phyloP scores from a whole-genome alignment of 371 early-diverging fungal genomes.

The Blastocladiella emersonii region DNA sequence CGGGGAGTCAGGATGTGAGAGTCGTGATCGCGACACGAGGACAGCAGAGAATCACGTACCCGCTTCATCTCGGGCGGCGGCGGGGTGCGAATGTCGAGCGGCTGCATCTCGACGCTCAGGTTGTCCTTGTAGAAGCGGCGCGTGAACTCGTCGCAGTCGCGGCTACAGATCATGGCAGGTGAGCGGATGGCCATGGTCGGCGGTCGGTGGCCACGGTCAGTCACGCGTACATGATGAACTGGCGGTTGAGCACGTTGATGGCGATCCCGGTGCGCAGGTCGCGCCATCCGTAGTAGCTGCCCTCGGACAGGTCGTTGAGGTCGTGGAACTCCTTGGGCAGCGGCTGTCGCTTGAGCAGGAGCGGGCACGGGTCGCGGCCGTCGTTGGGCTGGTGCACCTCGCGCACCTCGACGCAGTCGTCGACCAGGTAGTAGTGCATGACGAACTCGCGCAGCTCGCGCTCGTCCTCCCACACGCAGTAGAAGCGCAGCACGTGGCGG shows the following conservation, averaged over 20 bases:
- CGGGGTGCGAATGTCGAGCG: slow-evolving; percentile 9
- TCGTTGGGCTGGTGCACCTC: slow-evolving; percentile 38
- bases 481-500: slow-evolving; percentile 39
- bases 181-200: no score
- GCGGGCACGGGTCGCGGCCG: slow-evolving; percentile 34
- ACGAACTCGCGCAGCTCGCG: slow-evolving; percentile 37
- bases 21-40: no score
- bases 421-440: slow-evolving; percentile 36
- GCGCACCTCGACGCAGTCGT: slow-evolving; percentile 34
- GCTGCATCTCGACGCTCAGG: slow-evolving; percentile 10
- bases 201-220: no score
- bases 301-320: slow-evolving; percentile 17
- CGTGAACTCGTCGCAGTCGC: slow-evolving; percentile 44
- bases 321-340: slow-evolving; percentile 35
- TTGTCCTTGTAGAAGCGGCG: slow-evolving; percentile 25
- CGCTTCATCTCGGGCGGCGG: background rate
- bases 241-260: slow-evolving; percentile 24
- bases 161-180: slow-evolving; percentile 14
- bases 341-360: slow-evolving; percentile 23
- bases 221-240: slow-evolving; percentile 19
- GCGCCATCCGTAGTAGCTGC: slow-evolving; percentile 14
- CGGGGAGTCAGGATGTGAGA: no score
- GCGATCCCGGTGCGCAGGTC: slow-evolving; percentile 31
- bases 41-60: no score
- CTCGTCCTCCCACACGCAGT: slow-evolving; percentile 40